Percentiles rank a stretch among this genome's conserved stretches.
Conservation (phyloP, 2,329 filamentous ascomycete species). For the Ascochyta viciae-villosae region DNA sequence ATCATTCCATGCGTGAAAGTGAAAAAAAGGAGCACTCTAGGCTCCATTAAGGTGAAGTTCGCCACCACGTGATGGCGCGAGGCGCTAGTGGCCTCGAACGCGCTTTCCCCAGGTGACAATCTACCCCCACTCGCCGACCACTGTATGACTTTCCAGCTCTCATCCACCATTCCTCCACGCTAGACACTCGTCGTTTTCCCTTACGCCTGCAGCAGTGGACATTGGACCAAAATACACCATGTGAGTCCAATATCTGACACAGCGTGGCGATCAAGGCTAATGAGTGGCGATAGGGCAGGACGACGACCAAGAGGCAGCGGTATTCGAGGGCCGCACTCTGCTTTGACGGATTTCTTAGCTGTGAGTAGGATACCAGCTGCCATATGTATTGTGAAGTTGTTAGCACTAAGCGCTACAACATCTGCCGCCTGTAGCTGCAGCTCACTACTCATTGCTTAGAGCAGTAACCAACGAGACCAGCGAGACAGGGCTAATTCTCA, state of each 20-base stretch:
- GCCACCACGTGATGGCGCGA: slow-evolving; percentile 45
- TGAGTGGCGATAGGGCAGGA: slow-evolving; percentile 37
- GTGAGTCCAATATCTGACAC: slow-evolving; percentile 12
- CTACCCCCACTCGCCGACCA: slow-evolving; percentile 15
- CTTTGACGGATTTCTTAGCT: slow-evolving; percentile 72
- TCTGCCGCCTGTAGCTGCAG: background rate
- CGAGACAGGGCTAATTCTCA: background rate
- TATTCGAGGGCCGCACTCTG: slow-evolving; percentile 68
- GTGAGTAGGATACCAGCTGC: slow-evolving; percentile 49
- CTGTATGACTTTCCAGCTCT: slow-evolving; percentile 1
- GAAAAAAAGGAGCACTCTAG: slow-evolving; percentile 12
- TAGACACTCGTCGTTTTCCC: background rate
- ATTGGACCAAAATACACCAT: slow-evolving; percentile 14
- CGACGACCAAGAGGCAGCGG: slow-evolving; percentile 50
- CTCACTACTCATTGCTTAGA: background rate
- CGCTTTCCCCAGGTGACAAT: slow-evolving; percentile 18
- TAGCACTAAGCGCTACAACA: too few species aligned
- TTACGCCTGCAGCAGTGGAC: background rate
- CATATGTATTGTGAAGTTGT: background rate
- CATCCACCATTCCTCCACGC: background rate
- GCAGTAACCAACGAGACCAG: background rate
- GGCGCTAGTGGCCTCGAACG: slow-evolving; percentile 16
- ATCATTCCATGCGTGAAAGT: background rate
- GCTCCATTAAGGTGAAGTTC: slow-evolving; percentile 22
- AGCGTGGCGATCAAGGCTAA: slow-evolving; percentile 23